Base-by-base conservation (phyloP, 192 early-diverging fungal genomes). In the Fimicolochytrium jonesii region DNA sequence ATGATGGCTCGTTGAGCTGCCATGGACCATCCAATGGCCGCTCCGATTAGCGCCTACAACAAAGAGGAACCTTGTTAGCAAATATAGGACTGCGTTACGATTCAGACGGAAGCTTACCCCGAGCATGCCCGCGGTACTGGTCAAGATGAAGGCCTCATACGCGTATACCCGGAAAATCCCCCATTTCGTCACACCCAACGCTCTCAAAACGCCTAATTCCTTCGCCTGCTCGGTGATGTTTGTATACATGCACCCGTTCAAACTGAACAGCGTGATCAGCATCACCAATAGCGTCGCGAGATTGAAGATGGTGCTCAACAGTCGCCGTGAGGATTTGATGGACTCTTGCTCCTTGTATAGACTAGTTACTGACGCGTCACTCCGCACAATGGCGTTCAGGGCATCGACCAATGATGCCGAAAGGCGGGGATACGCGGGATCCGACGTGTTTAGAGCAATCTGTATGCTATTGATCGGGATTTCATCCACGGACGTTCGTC, bases 221-320 rank as follows among this genome's bases (percentile, higher is more conserved):
- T 69, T 69, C 9, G 32, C 33, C 36, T 69, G 67, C 60, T 69
- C 60, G 6, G 44, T 56, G 48, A 69, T 69, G 44, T 69, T 69
- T 3, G 60, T 49, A 26, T 62, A 63, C 60, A 69, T 63, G 60
- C 53, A 55, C 20, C 50, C 53, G 35, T 63, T 69, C 13, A 69
- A 46, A 56, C 59, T 62, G 34, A 69, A 63, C 36, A 69, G 33
- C 41, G 60, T 57, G 30, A 69, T 63, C 20, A 69, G 45, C 67
- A 69, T 57, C 5, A 69, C 60, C 51, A 69, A 37, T 44, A 56
- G 28, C 42, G 60, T 69, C 43, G 60, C 60, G 26, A 61, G 26
- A n/a, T 56, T 48, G 53, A 69, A 69, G 20, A 69, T 63, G 17
- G 53, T 47, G 45, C 45, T 49, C 30, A 69, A 34, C 13, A 56